Evolutionary conservation across 768 basidiomycete genomes (phyloP).

Genomic region (Cystofilobasidium bisporidii): DNA sequence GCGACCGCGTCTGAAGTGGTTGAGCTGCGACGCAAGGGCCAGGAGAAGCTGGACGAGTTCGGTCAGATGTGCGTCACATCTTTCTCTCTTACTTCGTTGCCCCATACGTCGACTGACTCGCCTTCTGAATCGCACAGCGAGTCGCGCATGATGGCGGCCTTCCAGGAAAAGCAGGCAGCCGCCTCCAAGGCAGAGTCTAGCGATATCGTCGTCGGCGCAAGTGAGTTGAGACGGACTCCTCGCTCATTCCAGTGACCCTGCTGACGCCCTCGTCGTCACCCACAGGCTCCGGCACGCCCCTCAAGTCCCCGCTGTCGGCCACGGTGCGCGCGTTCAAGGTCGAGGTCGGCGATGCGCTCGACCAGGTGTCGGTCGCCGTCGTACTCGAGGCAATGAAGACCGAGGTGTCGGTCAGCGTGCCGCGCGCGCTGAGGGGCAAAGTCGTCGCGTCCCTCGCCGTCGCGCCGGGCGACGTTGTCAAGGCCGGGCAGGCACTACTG

Average conservation of each 20-base stretch:
- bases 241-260: too few species aligned
- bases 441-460: slow-evolving; percentile 44
- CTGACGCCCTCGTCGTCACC: too few species aligned
- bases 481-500: slow-evolving; percentile 39
- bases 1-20: neutral
- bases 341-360: slow-evolving; percentile 1
- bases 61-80: neutral
- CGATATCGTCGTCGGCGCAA: neutral
- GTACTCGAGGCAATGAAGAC: slow-evolving; percentile 62
- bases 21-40: neutral
- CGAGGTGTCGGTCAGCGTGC: slow-evolving; percentile 48
- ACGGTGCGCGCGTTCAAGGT: slow-evolving; percentile 1
- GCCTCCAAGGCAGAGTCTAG: neutral
- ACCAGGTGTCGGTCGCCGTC: slow-evolving; percentile 39
- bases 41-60: neutral
- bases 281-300: neutral
- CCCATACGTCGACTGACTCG: too few species aligned
- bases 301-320: slow-evolving; percentile 1
- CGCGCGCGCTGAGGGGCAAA: slow-evolving; percentile 46
- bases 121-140: neutral
- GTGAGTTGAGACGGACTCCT: too few species aligned
- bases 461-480: slow-evolving; percentile 45
- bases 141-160: neutral
- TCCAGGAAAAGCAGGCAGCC: neutral
- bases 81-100: too few species aligned